Evolutionary conservation across 176 grass and related monocot genomes (phyloP), one percentile per base, ranked within the genome.

Genomic region (Olyra latifolia): DNA sequence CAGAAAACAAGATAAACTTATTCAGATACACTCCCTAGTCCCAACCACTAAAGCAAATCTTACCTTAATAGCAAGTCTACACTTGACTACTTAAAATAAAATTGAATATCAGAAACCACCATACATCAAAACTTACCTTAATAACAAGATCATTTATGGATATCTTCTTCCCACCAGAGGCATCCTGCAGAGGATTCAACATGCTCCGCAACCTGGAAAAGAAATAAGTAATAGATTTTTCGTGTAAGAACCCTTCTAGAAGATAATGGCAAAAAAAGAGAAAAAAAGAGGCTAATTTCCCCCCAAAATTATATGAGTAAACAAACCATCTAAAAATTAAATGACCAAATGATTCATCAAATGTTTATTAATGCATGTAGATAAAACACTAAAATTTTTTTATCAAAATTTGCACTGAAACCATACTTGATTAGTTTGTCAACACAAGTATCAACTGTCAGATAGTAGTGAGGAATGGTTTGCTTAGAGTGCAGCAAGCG

Each of bases 131-230:
- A 35, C 25, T 23, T 39, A 93, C 91, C 91, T 90, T 93, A 81
- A 93, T 93, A 71, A 88, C 87, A 62, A 93, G 84, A 77, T 93
- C 87, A 42, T 93, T 93, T 27, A 93, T 42, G 46, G 91, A 90
- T 78, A 93, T 79, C 57, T 88, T 84, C 84, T 93, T 93, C 65
- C 91, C 91, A 73, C 91, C 91, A 74, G 87, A 93, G 60, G 84
- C 72, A 55, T 93, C 91, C 84, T 90, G 91, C 62, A 93, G 59
- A 70, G 87, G 79, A 71, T 93, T 93, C 76, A 93, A 80, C 27
- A 88, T 69, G 20, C 78, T 66, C 48, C 91, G 71, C 78, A 90
- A 88, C 74, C 88, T 90, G 78, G 40, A 20, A 68, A 23, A 75
- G 66, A 62, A 52, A 2, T 23, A 47, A 48, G 46, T 48, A 40